Evolutionary conservation across 2,329 filamentous ascomycete species (phyloP), one percentile per base, ranked within the genome.

Genomic region (Hymenotorrendiella dingleyae): DNA sequence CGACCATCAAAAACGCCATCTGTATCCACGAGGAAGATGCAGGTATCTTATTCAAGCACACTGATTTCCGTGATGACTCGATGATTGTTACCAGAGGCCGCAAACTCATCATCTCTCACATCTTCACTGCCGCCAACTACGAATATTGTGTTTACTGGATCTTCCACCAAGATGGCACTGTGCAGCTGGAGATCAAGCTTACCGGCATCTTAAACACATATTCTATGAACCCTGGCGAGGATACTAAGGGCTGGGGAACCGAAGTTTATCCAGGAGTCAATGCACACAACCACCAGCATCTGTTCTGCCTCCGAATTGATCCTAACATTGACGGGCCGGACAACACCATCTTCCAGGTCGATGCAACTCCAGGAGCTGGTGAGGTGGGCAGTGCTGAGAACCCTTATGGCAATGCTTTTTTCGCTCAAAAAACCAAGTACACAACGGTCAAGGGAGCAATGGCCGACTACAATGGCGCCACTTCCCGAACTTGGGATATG

Each of bases 51-150:
- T 95, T 94, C 77, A 96, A 96, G 68, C 87, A 94, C 67, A 89
- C 81, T 12, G 90, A 96, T 65, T 96, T 95, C 76, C 78, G 90
- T 27, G 90, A 96, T 59, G 84, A 93, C 32, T 91, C 86, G 0
- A 78, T 82, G 42, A 87, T 93, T 8, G 86, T 94, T 4, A 95
- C 89, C 0, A 82, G 90, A 20, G 88, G 82, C 2, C 80, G 88
- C 41, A 94, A 93, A 62, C 76, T 96, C 45, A 75, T 95, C 59
- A 74, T 96, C 53, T 89, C 88, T 52, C 89, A 95, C 55, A 84
- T 95, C 60, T 95, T 96, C 67, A 96, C 90, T 0, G 90, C 90
- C 0, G 90, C 90, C 20, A 96, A 96, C 70, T 96, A 96, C 67
- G 90, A 96, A 64, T 96, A 96, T 66, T 84, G 82, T 58, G 73